phyloP scores from a whole-genome alignment of 2,329 filamentous ascomycete genomes.

The Neocatenulostroma microsporum region DNA sequence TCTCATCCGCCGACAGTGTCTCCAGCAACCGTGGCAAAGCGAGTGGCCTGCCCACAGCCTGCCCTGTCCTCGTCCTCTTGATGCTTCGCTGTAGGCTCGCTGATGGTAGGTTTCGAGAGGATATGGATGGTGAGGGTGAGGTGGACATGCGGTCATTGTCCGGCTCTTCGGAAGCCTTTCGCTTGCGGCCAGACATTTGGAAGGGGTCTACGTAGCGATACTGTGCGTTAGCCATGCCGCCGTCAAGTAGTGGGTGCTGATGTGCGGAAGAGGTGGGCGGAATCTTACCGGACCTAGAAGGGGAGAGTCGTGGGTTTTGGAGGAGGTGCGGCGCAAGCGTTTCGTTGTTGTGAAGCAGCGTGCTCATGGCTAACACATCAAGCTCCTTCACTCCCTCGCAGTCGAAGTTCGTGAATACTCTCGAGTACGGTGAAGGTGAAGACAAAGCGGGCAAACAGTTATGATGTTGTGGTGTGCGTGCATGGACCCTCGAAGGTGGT shows the following conservation, averaged over 20 bases:
- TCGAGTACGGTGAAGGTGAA: too few relatives aligned
- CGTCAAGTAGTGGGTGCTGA: too few relatives aligned
- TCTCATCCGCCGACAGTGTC: slow-evolving; percentile 76
- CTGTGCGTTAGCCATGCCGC: slow-evolving; percentile 32
- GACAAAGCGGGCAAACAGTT: too few relatives aligned
- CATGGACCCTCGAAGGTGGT: too few relatives aligned
- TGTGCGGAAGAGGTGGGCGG: background rate
- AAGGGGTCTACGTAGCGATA: slow-evolving; percentile 20
- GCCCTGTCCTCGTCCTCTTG: slow-evolving; percentile 60
- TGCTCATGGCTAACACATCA: slow-evolving; percentile 60
- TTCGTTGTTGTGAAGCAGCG: slow-evolving; percentile 50
- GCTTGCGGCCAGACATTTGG: slow-evolving; percentile 55
- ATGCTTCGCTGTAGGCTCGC: slow-evolving; percentile 54
- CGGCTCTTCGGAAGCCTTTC: slow-evolving; percentile 72
- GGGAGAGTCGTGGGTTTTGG: slow-evolving; percentile 52
- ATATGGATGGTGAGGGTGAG: slow-evolving; percentile 76
- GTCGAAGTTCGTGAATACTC: too few relatives aligned
- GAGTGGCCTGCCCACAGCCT: slow-evolving; percentile 55
- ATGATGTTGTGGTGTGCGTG: too few relatives aligned
- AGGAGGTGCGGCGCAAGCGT: slow-evolving; percentile 56
- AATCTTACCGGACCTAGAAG: slow-evolving; percentile 51
- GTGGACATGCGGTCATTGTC: slow-evolving; percentile 77
- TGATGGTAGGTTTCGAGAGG: slow-evolving; percentile 54
- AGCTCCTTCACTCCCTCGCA: too few relatives aligned
- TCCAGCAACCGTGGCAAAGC: slow-evolving; percentile 75